Evolutionary conservation across 768 basidiomycete genomes (phyloP).

Genomic region (Suillus bovinus): DNA sequence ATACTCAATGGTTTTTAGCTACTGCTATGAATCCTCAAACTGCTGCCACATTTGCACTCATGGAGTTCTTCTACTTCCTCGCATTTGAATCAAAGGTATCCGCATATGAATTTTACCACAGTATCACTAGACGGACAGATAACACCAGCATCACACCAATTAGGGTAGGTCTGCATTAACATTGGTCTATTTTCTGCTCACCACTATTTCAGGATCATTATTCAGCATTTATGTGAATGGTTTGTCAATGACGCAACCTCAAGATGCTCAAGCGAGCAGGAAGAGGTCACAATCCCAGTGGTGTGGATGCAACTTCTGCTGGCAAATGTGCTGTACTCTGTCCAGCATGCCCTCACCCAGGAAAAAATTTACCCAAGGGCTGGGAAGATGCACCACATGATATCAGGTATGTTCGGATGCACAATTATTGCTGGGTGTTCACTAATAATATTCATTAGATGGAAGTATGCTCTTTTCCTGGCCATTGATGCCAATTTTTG

Average conservation of each 20-base stretch:
- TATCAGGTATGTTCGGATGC: neutral
- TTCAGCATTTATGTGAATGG: neutral
- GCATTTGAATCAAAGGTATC: too few species aligned
- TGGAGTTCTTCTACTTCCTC: too few species aligned
- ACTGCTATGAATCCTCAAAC: too few species aligned
- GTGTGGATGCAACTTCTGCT: neutral
- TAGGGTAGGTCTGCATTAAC: too few species aligned
- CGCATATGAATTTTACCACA: too few species aligned
- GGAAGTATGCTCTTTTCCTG: neutral
- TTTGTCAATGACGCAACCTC: neutral
- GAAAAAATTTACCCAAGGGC: neutral
- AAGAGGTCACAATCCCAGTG: neutral
- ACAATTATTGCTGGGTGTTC: neutral
- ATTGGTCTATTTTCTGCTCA: too few species aligned
- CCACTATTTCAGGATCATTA: neutral
- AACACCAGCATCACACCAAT: too few species aligned
- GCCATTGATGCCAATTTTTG: neutral
- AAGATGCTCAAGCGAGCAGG: neutral
- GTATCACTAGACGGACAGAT: too few species aligned
- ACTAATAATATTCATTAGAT: neutral
- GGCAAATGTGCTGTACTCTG: neutral
- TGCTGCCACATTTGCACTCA: too few species aligned
- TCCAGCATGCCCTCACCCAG: neutral
- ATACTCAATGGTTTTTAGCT: too few species aligned
- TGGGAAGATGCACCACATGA: neutral